phyloP scores from a whole-genome alignment of 176 grass and related monocot species.

The Bothriochloa decipiens region DNA sequence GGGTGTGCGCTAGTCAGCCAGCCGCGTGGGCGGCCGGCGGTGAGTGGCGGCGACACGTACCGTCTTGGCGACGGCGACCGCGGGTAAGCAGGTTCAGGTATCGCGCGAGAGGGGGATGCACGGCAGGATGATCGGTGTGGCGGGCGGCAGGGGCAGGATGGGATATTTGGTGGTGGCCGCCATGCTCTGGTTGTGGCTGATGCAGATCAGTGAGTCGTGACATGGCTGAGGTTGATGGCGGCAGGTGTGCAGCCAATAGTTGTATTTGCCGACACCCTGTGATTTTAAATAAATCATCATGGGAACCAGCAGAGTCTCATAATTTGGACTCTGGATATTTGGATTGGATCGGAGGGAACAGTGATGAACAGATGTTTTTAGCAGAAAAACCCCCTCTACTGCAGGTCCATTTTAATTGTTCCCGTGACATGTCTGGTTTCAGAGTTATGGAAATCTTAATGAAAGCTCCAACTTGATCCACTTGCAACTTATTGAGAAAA shows the following conservation, averaged over 20 bases:
- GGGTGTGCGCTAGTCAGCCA: background rate
- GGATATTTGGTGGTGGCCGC: conserved; percentile 17
- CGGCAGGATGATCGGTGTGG: background rate
- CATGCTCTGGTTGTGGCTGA: background rate
- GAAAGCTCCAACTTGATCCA: too few relatives aligned
- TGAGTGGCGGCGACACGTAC: conserved; percentile 34
- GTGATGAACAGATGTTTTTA: background rate
- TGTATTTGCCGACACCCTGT: conserved; percentile 42
- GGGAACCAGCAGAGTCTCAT: background rate
- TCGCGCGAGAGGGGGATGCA: background rate
- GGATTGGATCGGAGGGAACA: background rate
- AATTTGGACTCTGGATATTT: background rate
- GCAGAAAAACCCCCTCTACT: background rate
- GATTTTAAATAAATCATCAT: background rate
- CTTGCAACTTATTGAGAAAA: too few relatives aligned
- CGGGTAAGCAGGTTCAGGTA: conserved; percentile 17
- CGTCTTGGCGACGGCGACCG: background rate
- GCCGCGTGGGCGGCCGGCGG: background rate
- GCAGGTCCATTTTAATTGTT: background rate
- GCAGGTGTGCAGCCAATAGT: background rate
- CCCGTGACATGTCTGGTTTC: too few relatives aligned
- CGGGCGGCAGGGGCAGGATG: background rate
- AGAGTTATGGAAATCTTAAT: too few relatives aligned
- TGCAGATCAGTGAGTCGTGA: background rate
- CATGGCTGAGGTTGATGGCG: conserved; percentile 24